Evolutionary conservation across 169 alveolate species (phyloP).

Genomic region (Sarcocystis neurona): DNA sequence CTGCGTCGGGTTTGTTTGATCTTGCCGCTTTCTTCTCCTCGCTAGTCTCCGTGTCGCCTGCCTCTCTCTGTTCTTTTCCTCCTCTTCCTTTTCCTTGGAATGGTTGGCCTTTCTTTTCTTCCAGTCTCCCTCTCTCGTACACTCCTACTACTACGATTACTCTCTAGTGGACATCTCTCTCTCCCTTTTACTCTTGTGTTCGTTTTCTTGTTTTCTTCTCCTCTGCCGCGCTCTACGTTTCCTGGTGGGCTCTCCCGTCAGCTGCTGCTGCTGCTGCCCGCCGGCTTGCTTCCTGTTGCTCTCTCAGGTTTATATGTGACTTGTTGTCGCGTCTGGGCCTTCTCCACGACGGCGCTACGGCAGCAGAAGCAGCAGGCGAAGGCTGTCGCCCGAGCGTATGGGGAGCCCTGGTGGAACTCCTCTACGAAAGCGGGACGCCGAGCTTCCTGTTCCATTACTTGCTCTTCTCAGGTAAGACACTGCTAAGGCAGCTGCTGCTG

Average conservation of each 20-base stretch:
- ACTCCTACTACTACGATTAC: too few relatives aligned
- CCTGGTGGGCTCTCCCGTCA: neutral
- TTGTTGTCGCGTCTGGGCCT: slow-evolving; percentile 34
- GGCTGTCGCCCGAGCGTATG: neutral
- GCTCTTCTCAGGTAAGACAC: slow-evolving; percentile 10
- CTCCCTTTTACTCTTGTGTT: neutral
- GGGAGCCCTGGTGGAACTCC: slow-evolving; percentile 14
- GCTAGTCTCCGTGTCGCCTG: neutral
- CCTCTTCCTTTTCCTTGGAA: too few relatives aligned
- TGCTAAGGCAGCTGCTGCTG: neutral
- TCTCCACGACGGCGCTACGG: neutral
- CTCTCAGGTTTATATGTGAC: slow-evolving; percentile 20
- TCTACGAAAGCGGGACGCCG: slow-evolving; percentile 1
- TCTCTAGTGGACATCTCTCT: neutral
- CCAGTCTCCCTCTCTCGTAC: neutral
- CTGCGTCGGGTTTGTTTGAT: neutral
- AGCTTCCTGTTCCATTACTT: slow-evolving; percentile 14
- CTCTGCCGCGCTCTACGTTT: neutral
- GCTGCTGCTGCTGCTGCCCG: neutral
- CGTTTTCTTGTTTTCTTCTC: neutral
- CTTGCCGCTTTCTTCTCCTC: neutral
- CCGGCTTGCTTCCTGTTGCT: neutral
- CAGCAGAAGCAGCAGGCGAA: neutral
- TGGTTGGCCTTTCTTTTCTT: neutral
- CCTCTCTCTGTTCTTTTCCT: too few relatives aligned